Percentiles rank a stretch among this genome's conserved stretches.
phyloP scores from a whole-genome alignment of 345 rosid species.

The Citrus trifoliata region DNA sequence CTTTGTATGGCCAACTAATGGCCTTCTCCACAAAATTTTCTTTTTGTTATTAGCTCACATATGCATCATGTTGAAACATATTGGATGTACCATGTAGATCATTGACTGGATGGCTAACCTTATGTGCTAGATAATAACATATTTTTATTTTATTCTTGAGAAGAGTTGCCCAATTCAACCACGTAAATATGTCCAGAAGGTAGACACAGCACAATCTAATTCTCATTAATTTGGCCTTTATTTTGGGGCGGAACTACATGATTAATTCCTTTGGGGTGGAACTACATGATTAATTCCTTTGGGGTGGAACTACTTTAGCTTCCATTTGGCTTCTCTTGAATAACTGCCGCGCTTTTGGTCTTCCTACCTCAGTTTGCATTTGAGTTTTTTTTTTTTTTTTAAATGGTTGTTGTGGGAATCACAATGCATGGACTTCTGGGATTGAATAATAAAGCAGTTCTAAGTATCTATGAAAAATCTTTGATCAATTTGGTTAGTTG shows the following conservation, averaged over 20 bases:
- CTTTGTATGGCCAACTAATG: background rate
- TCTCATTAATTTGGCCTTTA: background rate
- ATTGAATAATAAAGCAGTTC: too few relatives aligned
- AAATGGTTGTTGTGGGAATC: background rate
- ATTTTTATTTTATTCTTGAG: background rate
- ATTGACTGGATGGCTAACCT: background rate
- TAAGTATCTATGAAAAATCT: background rate
- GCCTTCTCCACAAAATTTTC: background rate
- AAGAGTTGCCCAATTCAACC: background rate
- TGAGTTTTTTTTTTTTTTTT: background rate
- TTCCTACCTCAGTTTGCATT: background rate
- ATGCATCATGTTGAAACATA: background rate
- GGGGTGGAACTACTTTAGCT: background rate
- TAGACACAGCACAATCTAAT: background rate
- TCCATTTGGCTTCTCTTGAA: background rate
- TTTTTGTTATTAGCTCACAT: background rate
- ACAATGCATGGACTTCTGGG: background rate
- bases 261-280: background rate
- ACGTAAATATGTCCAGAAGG: background rate
- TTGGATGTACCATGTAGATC: background rate
- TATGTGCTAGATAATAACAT: background rate
- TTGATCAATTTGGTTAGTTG: background rate
- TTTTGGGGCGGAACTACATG: background rate
- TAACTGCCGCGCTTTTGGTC: constrained; percentile 3
- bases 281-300: background rate